These are phyloP conservation scores for Oryza officinalis DNA, from an alignment of 176 grass and related monocot genomes.

Conservation along the genomic window DNA sequence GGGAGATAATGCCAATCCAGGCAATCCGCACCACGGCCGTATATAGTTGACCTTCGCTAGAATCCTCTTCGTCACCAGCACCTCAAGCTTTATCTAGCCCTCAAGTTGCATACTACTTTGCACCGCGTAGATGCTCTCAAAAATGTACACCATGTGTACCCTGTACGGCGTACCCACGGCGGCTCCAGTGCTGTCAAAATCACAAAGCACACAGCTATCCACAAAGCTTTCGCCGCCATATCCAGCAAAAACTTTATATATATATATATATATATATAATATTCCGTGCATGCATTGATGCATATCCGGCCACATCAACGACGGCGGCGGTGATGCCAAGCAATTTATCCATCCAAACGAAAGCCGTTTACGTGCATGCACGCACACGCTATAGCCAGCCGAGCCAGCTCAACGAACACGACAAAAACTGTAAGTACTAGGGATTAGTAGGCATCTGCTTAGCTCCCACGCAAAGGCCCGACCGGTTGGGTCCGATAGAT, in stretches of 20 bases:
- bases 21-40: background rate
- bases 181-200: background rate
- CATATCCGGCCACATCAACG: background rate
- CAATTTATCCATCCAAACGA: background rate
- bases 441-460: background rate
- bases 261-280: no score
- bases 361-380: background rate
- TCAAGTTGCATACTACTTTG: no score
- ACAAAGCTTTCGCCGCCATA: background rate
- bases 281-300: background rate
- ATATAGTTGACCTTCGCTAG: background rate
- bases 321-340: background rate
- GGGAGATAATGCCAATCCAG: background rate
- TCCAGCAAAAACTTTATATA: background rate
- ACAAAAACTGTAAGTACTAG: background rate
- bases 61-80: background rate
- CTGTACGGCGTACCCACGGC: background rate
- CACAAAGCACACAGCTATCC: background rate
- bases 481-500: background rate
- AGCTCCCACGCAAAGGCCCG: conserved; percentile 22
- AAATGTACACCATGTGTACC: no score
- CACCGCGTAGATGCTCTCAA: no score
- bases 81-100: background rate
- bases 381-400: background rate
- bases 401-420: background rate